phyloP scores from a whole-genome alignment of 768 basidiomycete genomes.

The Trametes villosa region DNA sequence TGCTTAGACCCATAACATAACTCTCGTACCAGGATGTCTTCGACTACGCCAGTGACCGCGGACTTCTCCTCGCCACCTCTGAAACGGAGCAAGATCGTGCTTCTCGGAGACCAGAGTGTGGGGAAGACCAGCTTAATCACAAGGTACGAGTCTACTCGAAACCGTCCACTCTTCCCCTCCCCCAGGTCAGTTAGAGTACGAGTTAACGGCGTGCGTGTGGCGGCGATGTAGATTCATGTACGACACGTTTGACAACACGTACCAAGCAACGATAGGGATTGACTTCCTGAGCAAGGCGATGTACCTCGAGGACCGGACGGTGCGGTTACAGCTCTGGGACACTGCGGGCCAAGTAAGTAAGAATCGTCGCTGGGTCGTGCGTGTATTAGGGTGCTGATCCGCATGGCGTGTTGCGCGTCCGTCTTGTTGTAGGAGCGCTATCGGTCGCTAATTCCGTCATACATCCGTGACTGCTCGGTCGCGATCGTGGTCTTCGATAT shows the following conservation, averaged over 20 bases:
- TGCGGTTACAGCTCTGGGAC: conserved; percentile 97
- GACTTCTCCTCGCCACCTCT: conserved; percentile 89
- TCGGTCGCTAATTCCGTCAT: conserved; percentile 95
- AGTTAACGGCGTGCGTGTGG: conserved; percentile 6
- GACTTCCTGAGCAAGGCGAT: conserved; percentile 99
- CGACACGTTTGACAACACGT: conserved; percentile 99
- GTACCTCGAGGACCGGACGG: conserved; percentile 98
- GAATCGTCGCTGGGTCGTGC: background rate
- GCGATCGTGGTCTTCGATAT: conserved; percentile 99
- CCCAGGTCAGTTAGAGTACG: no score
- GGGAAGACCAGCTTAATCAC: conserved; percentile 99
- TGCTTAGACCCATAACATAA: background rate
- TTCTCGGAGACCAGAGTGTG: conserved; percentile 96
- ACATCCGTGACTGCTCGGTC: conserved; percentile 98
- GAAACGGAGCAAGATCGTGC: conserved; percentile 95
- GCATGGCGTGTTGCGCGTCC: conserved; percentile 1
- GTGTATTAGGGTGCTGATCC: background rate
- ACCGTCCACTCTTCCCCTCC: background rate
- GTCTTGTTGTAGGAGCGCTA: conserved; percentile 79
- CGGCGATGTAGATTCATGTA: conserved; percentile 82
- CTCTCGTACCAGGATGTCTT: conserved; percentile 39
- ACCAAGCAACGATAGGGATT: conserved; percentile 97
- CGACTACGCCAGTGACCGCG: conserved; percentile 70
- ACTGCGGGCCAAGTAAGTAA: conserved; percentile 87
- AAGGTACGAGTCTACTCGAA: conserved; percentile 52